Percentiles rank a stretch among this genome's conserved stretches.
phyloP scores from a whole-genome alignment of 169 alveolate species.

The Cryptosporidium ryanae region DNA sequence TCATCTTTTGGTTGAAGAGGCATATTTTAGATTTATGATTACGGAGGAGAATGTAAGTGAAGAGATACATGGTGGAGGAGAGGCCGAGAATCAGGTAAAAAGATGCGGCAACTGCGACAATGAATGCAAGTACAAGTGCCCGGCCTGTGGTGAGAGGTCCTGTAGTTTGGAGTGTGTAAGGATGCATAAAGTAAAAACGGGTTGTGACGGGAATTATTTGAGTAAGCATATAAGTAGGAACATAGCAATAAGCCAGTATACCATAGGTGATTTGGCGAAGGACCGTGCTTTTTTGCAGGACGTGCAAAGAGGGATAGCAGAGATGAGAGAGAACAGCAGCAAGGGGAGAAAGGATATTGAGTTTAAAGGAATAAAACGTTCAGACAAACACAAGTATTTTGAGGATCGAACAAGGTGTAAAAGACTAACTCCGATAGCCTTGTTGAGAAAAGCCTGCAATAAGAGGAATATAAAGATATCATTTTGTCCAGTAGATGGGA shows the following conservation, averaged over 20 bases:
- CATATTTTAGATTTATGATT: too few species aligned
- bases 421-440: constrained; percentile 40
- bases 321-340: background rate
- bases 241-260: constrained; percentile 41
- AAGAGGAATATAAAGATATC: constrained; percentile 31
- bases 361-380: background rate
- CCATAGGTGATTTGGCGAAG: constrained; percentile 3
- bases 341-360: background rate
- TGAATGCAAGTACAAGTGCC: constrained; percentile 71
- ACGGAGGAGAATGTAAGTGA: background rate
- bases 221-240: constrained; percentile 18
- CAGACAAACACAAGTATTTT: background rate
- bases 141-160: constrained; percentile 62
- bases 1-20: too few species aligned
- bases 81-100: background rate
- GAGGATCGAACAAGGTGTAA: background rate
- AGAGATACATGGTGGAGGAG: background rate
- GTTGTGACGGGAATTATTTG: constrained; percentile 55
- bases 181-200: constrained; percentile 51
- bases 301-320: constrained; percentile 13
- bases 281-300: constrained; percentile 52
- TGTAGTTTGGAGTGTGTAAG: constrained; percentile 74
- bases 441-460: constrained; percentile 48
- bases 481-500: constrained; percentile 65
- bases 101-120: constrained; percentile 36